Evolutionary conservation across 2,329 filamentous ascomycete genomes (phyloP), one percentile per base, ranked within the genome.

Genomic region (Aureobasidium sp.): DNA sequence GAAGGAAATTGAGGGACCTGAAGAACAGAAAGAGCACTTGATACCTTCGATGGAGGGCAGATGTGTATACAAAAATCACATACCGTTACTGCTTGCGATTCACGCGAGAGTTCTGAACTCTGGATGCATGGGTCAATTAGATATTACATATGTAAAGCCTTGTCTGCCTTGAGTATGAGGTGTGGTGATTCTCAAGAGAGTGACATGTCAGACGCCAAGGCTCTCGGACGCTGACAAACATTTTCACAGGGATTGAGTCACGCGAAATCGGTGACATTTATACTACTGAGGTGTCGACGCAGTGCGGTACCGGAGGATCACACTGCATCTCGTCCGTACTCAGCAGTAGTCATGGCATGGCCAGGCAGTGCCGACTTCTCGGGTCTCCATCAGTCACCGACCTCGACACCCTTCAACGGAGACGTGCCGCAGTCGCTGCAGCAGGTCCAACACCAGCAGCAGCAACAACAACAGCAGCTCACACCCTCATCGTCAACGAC

Each of bases 311-410:
- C 57, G 57, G 57, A 60, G 56, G 29, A 24, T 39, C n/a, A 35
- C 39, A 22, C 56, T 24, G 35, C 56, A 60, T 42, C 54, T 47
- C 54, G 19, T 48, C 31, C 54, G 54, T 24, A 48, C 33, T 58
- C 44, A 56, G 27, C 33, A 42, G 54, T 35, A 37, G 33, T 47
- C 54, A 58, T 60, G 57, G 57, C 57, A 52, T 60, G 57, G 57
- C 27, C 57, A 42, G 47, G 29, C 27, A 45, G 29, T 60, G 45
- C 57, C 37, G 57, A 60, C 57, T 60, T 60, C 47, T 60, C 57
- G 57, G 47, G 45, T 52, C 57, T 60, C 35, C 57, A 60, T 24
- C 57, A 60, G 8, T 60, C 57, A n/a, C 37, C 57, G 47, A 52
- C 57, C 14, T 44, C 45, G 47, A 52, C 54, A 27, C 40, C 54